These are phyloP conservation scores for Huntiella savannae DNA, from an alignment of 2,329 filamentous ascomycete genomes.

Conservation along the genomic window DNA sequence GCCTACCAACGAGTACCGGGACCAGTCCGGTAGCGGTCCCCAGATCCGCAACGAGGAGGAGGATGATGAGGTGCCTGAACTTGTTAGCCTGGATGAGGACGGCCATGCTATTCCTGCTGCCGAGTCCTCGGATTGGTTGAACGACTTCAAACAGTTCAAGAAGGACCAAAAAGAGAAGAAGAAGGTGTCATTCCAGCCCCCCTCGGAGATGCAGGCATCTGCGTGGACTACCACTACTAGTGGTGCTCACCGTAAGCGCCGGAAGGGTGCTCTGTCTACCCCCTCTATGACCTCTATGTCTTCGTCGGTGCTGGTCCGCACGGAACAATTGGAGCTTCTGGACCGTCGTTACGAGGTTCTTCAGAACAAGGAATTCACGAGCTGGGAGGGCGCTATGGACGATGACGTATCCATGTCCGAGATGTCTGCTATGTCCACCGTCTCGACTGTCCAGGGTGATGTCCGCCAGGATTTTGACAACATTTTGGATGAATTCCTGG, in stretches of 20 bases:
- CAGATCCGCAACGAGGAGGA: constrained; percentile 8
- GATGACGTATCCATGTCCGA: constrained; percentile 32
- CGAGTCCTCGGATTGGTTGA: constrained; percentile 66
- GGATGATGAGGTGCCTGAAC: constrained; percentile 25
- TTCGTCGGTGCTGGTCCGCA: constrained; percentile 69
- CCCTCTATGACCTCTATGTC: constrained; percentile 83
- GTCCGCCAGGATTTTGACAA: constrained; percentile 64
- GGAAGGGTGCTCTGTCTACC: constrained; percentile 81
- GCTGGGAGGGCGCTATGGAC: constrained; percentile 19
- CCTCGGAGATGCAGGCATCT: constrained; percentile 49
- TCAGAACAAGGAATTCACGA: constrained; percentile 50
- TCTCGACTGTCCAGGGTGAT: constrained; percentile 48
- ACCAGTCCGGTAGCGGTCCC: constrained; percentile 10
- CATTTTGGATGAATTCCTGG: constrained; percentile 87
- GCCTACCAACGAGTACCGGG: constrained; percentile 39
- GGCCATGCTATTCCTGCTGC: constrained; percentile 23
- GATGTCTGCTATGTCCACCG: constrained; percentile 40
- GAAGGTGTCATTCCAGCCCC: constrained; percentile 23
- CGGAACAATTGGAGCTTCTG: constrained; percentile 66
- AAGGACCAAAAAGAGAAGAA: constrained; percentile 43
- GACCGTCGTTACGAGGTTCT: constrained; percentile 86
- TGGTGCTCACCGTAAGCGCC: constrained; percentile 74
- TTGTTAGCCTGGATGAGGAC: constrained; percentile 29
- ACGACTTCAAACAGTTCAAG: constrained; percentile 89
- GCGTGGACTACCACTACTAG: constrained; percentile 58